Evolutionary conservation across 768 basidiomycete species (phyloP).

Genomic region (Lactifluus volemus): DNA sequence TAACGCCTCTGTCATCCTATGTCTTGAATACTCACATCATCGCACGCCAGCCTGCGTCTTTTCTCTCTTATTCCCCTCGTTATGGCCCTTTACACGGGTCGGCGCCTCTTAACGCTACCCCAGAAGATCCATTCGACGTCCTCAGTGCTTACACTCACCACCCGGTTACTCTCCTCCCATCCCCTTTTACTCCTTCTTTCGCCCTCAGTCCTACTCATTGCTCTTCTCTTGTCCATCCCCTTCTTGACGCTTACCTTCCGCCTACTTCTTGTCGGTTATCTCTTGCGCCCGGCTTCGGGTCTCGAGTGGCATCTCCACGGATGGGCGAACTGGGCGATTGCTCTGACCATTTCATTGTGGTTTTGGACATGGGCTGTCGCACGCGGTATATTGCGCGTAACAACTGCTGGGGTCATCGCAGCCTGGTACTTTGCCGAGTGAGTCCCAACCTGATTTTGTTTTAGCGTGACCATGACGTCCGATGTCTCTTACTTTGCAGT

Average conservation of each 20-base stretch:
- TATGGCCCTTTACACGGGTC: constrained; percentile 60
- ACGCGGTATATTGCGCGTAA: constrained; percentile 67
- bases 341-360: constrained; percentile 45
- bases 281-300: constrained; percentile 31
- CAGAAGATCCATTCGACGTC: constrained; percentile 62
- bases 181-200: constrained; percentile 71
- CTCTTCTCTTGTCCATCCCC: constrained; percentile 66
- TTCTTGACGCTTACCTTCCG: constrained; percentile 75
- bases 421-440: constrained; percentile 83
- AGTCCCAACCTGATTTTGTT: constrained; percentile 21
- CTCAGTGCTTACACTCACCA: constrained; percentile 47
- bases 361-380: constrained; percentile 75
- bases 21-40: not conserved
- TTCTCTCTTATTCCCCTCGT: constrained; percentile 70
- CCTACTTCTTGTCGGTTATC: constrained; percentile 61
- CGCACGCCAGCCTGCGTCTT: constrained; percentile 48
- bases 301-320: constrained; percentile 45
- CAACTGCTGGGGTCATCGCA: constrained; percentile 76
- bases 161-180: constrained; percentile 58
- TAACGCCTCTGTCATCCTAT: not conserved
- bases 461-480: not conserved
- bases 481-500: constrained; percentile 13
- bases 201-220: constrained; percentile 57
- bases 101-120: constrained; percentile 64
- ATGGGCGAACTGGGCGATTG: constrained; percentile 72